Evolutionary conservation across 139 green algal species (phyloP), one percentile per base, ranked within the genome.

Genomic region (Chlamydomonas asymmetrica): DNA sequence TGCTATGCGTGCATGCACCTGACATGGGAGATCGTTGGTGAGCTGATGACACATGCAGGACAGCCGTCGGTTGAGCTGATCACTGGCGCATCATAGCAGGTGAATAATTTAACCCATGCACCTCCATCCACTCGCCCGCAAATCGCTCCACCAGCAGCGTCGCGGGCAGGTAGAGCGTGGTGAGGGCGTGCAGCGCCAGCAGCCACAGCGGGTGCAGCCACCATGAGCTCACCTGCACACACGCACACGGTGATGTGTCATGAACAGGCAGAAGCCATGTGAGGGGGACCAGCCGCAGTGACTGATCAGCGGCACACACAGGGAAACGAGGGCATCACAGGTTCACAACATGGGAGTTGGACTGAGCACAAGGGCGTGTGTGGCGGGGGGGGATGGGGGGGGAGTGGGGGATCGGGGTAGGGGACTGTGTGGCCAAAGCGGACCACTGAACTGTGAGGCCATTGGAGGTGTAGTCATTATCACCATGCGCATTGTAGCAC

Each of bases 121-220:
- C n/a, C n/a, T n/a, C n/a, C n/a, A n/a, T n/a, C n/a, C n/a, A n/a
- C 27, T 23, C 37, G 65, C 68, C 52, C n/a, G 38, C 54, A 4
- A 66, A 62, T 4, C n/a, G 23, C 38, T 80, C 72, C 13, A 84
- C 37, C 16, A 80, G 54, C 7, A 84, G 38, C 4, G 18, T 60
- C 3, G 34, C 45, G 48, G 56, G 35, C 52, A 67, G 72, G 60
- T 80, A 84, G 5, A 74, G 10, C 39, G 77, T 74, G 22, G 73
- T 84, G 18, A 34, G 1, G 22, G 29, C 4, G 40, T 84, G 79
- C 66, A 77, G 49, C 22, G 41, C 39, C 66, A 84, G 72, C 66
- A 84, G 79, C 66, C 68, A 16, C 5, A n/a, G 38, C 5, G 79
- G 77, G 39, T 41, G 68, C 0, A 80, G 32, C 56, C 62, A 76